Evolutionary conservation across 164 flowering plant genomes (phyloP).

Genomic region (Chimonanthus salicifolius): DNA sequence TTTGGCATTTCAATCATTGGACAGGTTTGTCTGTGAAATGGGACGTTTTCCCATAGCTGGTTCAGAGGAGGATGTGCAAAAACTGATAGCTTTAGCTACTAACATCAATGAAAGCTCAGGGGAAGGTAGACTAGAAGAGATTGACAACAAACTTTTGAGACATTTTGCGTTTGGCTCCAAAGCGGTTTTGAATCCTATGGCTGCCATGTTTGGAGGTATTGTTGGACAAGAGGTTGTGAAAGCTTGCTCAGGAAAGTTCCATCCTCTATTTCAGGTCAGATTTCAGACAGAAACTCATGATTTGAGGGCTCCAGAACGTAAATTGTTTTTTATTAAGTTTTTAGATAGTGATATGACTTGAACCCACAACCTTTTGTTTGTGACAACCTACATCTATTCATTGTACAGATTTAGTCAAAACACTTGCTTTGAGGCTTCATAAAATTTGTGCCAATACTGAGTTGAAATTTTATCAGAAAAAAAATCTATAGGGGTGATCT

Average conservation of each 20-base stretch:
- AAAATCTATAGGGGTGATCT: too few relatives aligned
- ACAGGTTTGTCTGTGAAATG: constrained; percentile 46
- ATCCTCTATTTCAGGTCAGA: constrained; percentile 79
- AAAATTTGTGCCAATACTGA: too few relatives aligned
- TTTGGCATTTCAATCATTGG: constrained; percentile 78
- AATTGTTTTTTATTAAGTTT: too few relatives aligned
- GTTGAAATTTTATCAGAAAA: too few relatives aligned
- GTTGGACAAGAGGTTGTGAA: constrained; percentile 94
- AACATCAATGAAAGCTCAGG: constrained; percentile 45
- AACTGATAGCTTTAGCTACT: constrained; percentile 42
- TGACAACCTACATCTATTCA: too few relatives aligned
- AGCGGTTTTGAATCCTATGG: constrained; percentile 91
- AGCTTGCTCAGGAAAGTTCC: constrained; percentile 95
- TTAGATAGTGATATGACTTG: too few relatives aligned
- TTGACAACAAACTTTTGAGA: constrained; percentile 52
- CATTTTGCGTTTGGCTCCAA: constrained; percentile 80
- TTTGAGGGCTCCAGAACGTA: not conserved
- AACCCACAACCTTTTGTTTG: too few relatives aligned
- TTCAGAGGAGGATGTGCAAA: constrained; percentile 76
- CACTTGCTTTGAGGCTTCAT: too few relatives aligned
- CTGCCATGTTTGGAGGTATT: constrained; percentile 94
- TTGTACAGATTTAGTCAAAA: too few relatives aligned
- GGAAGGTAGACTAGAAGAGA: constrained; percentile 49
- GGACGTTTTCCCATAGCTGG: constrained; percentile 79
- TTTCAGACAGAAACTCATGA: not conserved